Evolutionary conservation across 331 rosid species (phyloP), one percentile per base, ranked within the genome.

Genomic region (Pyracantha coccinea): DNA sequence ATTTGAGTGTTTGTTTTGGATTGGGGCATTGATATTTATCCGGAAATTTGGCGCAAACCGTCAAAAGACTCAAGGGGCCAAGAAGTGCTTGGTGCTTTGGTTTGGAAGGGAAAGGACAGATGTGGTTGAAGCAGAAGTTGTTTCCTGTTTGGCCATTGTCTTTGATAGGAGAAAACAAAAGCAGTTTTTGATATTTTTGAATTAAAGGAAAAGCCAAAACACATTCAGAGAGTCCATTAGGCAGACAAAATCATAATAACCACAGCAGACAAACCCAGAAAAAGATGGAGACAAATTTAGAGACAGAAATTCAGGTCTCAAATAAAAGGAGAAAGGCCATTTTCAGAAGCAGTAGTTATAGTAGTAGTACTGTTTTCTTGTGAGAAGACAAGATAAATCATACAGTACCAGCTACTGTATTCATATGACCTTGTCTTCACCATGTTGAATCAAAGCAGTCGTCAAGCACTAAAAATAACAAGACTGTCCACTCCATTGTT

Each of bases 101-200:
- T 84, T 33, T 27, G 75, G 25, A 27, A 80, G 52, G 76, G 33
- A 57, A 50, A 33, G 66, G 19, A 50, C 74, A 71, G 82, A 86
- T 80, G 68, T 73, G 86, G 84, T 67, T 68, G 89, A 83, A 78
- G 78, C 89, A 84, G 79, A 75, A 68, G 17, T 6, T 78, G 76
- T 82, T 82, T 77, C 89, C 80, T 85, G 76, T 32, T 45, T 62
- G 78, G 63, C 78, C 71, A 29, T 81, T 78, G 80, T 73, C 75
- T 77, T 13, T 29, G 87, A 65, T 81, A 81, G 21, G 55, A 17
- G 75, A 78, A 83, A 85, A 84, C 50, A 65, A 83, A 77, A 61
- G 61, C 81, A 44, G 81, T 72, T 66, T 6, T 17, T 17, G 8
- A 16, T 50, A 2, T 50, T 15, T 53, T 53, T 75, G 41, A 65